Evolutionary conservation across 2,329 filamentous ascomycete species (phyloP).

Genomic region (Trichoderma sp.): DNA sequence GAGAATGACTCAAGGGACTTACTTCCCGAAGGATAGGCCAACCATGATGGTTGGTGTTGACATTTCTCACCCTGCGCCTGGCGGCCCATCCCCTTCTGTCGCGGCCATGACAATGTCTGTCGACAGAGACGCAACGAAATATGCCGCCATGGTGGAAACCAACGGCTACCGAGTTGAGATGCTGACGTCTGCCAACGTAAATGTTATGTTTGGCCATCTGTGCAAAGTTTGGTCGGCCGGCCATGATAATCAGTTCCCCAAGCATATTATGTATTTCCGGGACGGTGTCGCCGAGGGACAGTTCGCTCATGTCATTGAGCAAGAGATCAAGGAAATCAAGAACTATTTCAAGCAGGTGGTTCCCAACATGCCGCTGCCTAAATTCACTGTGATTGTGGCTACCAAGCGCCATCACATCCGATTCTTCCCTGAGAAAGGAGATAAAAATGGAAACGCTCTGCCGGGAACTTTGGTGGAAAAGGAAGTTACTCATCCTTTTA

Average conservation of each 20-base stretch:
- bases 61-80: conserved; percentile 79
- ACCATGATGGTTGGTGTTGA: conserved; percentile 90
- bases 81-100: conserved; percentile 67
- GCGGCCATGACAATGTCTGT: conserved; percentile 83
- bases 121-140: conserved; percentile 69
- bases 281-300: conserved; percentile 90
- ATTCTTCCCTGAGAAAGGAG: conserved; percentile 73
- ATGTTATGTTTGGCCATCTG: conserved; percentile 63
- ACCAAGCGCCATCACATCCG: conserved; percentile 94
- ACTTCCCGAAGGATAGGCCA: conserved; percentile 43
- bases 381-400: conserved; percentile 82
- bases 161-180: conserved; percentile 84
- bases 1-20: conserved; percentile 30
- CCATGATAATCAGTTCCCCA: conserved; percentile 48
- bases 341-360: conserved; percentile 47
- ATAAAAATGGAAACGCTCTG: conserved; percentile 76
- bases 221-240: conserved; percentile 62
- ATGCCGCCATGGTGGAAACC: conserved; percentile 74
- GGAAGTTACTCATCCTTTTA: conserved; percentile 86
- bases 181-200: conserved; percentile 65
- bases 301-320: conserved; percentile 72
- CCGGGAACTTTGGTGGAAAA: conserved; percentile 85
- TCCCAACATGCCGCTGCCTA: conserved; percentile 46
- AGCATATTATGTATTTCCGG: conserved; percentile 86
- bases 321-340: conserved; percentile 75